Base-by-base conservation (phyloP, 2,329 filamentous ascomycete genomes). In the Trichoderma sp. region DNA sequence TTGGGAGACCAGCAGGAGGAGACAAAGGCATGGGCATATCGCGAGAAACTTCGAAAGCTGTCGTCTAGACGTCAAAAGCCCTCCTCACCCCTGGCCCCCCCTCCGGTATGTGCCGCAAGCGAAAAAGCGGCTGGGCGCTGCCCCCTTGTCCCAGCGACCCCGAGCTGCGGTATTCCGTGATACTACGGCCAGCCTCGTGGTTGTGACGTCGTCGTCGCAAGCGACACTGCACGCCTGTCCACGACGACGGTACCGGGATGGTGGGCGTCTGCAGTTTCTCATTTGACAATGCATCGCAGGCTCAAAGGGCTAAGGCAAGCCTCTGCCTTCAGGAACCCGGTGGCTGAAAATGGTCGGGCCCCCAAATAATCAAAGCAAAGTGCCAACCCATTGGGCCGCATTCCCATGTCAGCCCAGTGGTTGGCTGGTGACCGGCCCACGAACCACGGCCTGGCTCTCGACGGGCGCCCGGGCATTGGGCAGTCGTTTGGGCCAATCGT, bases 211-310 rank as follows among this genome's bases (percentile, higher is more conserved):
- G 63, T 56, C 63, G 44, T 50, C 48, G 30, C 65, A 67, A 64
- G 47, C 26, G 6, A 50, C 17, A 63, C 68, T 70, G 45, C 41
- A 63, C 58, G 65, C 65, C 66, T 66, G 59, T 61, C 66, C 67
- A 68, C 63, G 66, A 69, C 68, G 67, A 68, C 68, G 69, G 67
- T 70, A 74, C 63, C 65, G 67, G 62, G 68, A 71, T 68, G 73
- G 72, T 73, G 72, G 71, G 71, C 64, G 66, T 72, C 64, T 43
- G 50, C 57, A 48, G 28, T 47, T 67, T 50, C 68, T 74, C 69
- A 76, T 77, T 77, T 71, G 75, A 69, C 74, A 76, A 77, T 77
- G 71, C 70, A 69, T 64, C n/a, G 48, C 51, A 60, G 62, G 34
- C 50, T 24, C 43, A 26, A 34, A 45, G 39, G 59, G 39, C 64